Evolutionary conservation across 305 asterid species (phyloP).

Genomic region (Solanum hybrid): DNA sequence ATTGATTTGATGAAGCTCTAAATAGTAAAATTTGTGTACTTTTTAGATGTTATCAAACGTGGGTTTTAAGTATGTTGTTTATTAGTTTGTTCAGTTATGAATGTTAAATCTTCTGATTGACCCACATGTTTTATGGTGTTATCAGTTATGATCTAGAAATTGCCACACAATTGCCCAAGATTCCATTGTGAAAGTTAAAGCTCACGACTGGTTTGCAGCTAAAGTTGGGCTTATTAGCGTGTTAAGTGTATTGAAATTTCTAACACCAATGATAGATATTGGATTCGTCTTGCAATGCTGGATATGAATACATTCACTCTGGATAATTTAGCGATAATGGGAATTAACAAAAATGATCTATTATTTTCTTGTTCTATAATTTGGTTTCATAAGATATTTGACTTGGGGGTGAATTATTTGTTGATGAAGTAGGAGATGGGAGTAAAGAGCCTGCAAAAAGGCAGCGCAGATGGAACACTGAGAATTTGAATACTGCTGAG

Average conservation of each 20-base stretch:
- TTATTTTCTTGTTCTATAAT: background rate
- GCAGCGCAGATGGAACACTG: conserved; percentile 21
- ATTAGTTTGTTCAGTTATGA: background rate
- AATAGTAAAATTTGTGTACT: background rate
- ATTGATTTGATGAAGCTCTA: background rate
- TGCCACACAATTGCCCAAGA: background rate
- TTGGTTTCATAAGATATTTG: background rate
- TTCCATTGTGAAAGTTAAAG: background rate
- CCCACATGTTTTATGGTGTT: background rate
- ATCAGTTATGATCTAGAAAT: background rate
- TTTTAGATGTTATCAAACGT: background rate
- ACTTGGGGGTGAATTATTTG: background rate
- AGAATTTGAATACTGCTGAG: conserved; percentile 5
- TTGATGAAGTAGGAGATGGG: conserved; percentile 8
- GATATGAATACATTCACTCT: background rate
- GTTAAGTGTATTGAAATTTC: background rate
- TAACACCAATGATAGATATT: background rate
- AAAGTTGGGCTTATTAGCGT: background rate
- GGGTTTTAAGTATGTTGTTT: background rate
- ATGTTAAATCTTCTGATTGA: background rate
- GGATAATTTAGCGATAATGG: background rate
- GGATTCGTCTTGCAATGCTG: background rate
- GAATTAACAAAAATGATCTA: background rate
- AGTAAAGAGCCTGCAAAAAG: conserved; percentile 22
- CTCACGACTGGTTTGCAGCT: background rate